Base-by-base conservation (phyloP, 495 filamentous ascomycete species). In the Apodospora peruviana region DNA sequence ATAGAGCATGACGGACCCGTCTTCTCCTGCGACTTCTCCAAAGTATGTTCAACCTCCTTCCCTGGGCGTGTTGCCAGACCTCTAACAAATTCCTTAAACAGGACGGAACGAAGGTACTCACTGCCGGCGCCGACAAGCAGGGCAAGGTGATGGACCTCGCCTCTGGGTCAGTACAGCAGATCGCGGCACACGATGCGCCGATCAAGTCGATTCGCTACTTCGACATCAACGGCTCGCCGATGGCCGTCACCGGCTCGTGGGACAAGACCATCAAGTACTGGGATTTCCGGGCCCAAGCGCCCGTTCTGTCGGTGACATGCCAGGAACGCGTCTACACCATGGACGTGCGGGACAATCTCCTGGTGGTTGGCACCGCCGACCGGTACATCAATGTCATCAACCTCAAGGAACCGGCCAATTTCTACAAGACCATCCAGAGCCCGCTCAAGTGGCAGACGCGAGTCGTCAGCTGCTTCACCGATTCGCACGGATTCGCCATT, bases 201-300 rank as follows among this genome's bases (percentile, higher is more conserved):
- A 84, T 97, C 53, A 81, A 82, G 52, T 83, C 76, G 62, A 84
- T 86, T 36, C 83, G 88, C 40, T 91, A 90, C 74, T 85, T 91
- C 57, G 75, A 79, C 57, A 75, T 64, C 45, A 73, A 69, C 55
- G 68, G 71, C 37, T 63, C 65, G 47, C 84, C 72, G 54, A 82
- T 93, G 62, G 75, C 96, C 24, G 83, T 91, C 20, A 93, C 91
- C 1, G 91, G 91, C 29, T 90, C 86, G 2, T 97, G 91, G 91
- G 91, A 97, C 71, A 94, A 93, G 73, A 93, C 83, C 1, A 72
- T 97, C 66, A 95, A 93, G 65, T 95, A 91, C 71, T 97, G 91
- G 91, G 91, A 97, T 64, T 65, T 95, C 41, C 83, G 90, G 16
- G 74, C 79, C 51, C 66, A 71, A 29, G 39, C 39, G 17, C 79